Evolutionary conservation across 306 rosid genomes (phyloP).

Genomic region (Ceratonia siliqua): DNA sequence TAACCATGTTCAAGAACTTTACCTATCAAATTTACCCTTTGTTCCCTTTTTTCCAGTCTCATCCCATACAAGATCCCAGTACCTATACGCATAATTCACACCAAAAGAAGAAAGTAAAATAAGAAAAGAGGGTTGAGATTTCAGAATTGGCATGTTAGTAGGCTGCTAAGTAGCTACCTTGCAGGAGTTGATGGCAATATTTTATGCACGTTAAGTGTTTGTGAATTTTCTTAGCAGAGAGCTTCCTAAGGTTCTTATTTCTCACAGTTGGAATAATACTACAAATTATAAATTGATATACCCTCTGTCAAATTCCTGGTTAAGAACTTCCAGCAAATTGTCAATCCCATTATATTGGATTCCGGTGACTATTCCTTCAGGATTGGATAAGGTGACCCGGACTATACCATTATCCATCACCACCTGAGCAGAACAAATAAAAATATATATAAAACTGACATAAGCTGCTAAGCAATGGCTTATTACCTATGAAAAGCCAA

Average conservation of each 20-base stretch:
- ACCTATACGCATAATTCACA: conserved; percentile 28
- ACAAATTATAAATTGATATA: not conserved
- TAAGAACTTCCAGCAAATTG: conserved; percentile 78
- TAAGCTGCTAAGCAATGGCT: not conserved
- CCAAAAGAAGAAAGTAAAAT: not conserved
- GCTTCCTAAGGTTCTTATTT: not conserved
- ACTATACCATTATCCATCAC: conserved; percentile 87
- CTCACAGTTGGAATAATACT: not conserved
- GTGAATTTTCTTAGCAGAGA: conserved; percentile 22
- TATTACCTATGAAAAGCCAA: not conserved
- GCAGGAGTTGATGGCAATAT: not conserved
- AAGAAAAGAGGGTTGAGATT: not conserved
- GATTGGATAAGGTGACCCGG: conserved; percentile 75
- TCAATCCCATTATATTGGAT: conserved; percentile 78
- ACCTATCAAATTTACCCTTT: conserved; percentile 50
- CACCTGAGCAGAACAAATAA: conserved; percentile 49
- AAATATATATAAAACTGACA: not conserved
- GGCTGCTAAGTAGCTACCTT: not conserved
- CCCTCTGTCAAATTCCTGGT: conserved; percentile 55
- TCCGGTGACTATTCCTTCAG: conserved; percentile 75
- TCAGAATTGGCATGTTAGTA: not conserved
- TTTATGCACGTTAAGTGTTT: conserved; percentile 17
- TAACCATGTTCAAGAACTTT: conserved; percentile 11
- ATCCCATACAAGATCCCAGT: conserved; percentile 57
- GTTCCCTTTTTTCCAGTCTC: conserved; percentile 35